Percentiles rank a stretch among this genome's conserved stretches.
These are phyloP conservation scores for Chamaecrista fasciculata DNA, from an alignment of 306 rosid genomes.

Conservation along the genomic window DNA sequence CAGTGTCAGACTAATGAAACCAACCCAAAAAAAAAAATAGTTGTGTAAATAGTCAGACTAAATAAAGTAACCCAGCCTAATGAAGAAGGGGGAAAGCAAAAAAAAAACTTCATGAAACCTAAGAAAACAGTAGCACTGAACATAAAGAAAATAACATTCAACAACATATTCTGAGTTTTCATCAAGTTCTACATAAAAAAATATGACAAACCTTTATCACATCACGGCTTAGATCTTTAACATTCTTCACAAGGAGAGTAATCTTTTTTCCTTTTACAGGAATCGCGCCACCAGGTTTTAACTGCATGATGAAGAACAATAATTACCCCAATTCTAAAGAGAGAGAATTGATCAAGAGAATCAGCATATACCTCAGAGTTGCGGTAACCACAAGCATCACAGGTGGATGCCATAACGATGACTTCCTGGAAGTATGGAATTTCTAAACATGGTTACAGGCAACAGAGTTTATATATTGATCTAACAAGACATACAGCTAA, in stretches of 20 bases:
- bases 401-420: conserved; percentile 96
- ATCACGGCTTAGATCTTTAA: conserved; percentile 82
- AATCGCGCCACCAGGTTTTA: conserved; percentile 90
- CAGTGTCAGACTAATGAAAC: conserved; percentile 54
- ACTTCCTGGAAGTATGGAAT: conserved; percentile 98
- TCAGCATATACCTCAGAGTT: conserved; percentile 79
- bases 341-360: conserved; percentile 21
- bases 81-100: neutral
- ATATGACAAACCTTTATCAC: conserved; percentile 73
- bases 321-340: conserved; percentile 19
- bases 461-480: conserved; percentile 24
- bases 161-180: neutral
- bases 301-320: conserved; percentile 49
- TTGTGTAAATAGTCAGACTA: conserved; percentile 3
- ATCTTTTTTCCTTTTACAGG: conserved; percentile 85
- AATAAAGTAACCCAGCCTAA: neutral
- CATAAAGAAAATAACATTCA: neutral
- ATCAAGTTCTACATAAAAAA: conserved; percentile 4
- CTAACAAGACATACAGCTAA: conserved; percentile 17
- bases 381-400: conserved; percentile 92
- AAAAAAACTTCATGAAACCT: neutral
- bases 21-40: conserved; percentile 14
- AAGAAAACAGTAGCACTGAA: neutral
- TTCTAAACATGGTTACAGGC: conserved; percentile 61
- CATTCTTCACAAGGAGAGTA: conserved; percentile 56